These are phyloP conservation scores for Apiospora kogelbergensis DNA, from an alignment of 2,329 filamentous ascomycete genomes.

Conservation along the genomic window DNA sequence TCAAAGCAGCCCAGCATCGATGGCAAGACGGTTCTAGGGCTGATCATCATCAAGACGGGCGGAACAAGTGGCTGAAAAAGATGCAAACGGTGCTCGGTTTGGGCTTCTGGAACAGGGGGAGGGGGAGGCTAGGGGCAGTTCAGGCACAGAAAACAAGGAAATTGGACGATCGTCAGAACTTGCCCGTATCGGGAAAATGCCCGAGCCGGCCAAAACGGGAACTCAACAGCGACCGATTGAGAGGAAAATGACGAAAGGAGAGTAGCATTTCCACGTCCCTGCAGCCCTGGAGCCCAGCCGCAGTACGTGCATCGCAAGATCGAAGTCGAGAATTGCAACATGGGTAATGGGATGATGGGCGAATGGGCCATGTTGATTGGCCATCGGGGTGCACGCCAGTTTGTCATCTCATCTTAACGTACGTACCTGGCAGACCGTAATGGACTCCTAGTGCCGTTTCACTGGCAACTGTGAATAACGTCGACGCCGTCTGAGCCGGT, in stretches of 20 bases:
- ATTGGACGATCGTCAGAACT: neutral
- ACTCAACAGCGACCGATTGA: neutral
- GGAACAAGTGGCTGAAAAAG: no score
- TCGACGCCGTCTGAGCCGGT: neutral
- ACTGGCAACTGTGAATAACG: no score
- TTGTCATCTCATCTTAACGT: neutral
- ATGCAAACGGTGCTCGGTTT: no score
- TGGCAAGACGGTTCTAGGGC: neutral
- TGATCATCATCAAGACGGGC: neutral
- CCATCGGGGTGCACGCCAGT: neutral
- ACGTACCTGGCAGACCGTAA: neutral
- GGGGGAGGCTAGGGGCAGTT: no score
- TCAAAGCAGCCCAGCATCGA: neutral
- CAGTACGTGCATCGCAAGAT: neutral
- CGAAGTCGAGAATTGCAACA: neutral
- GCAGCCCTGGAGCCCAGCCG: neutral
- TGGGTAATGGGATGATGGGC: neutral
- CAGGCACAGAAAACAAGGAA: constrained; percentile 5
- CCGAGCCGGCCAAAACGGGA: neutral
- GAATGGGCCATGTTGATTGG: neutral
- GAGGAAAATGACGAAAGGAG: neutral
- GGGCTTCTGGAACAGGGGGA: neutral
- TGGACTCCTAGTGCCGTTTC: no score
- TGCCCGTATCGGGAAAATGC: neutral
- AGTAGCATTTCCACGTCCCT: neutral